Base-by-base conservation (phyloP, 169 alveolate genomes). In the Plasmodium gaboni region DNA sequence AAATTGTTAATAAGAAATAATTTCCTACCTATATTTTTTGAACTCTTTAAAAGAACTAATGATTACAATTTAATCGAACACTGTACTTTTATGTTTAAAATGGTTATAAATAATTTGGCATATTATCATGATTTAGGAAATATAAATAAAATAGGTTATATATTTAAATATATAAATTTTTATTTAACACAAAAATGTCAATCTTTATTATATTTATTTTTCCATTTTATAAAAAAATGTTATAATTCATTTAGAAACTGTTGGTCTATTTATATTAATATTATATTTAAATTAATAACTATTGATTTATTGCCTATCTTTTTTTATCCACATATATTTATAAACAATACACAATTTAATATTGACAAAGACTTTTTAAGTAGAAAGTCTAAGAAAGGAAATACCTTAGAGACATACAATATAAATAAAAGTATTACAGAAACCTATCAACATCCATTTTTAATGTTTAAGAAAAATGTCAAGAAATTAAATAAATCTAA, bases 101-200 rank as follows among this genome's bases (percentile, higher is more conserved):
- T 70, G 87, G 26, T 74, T 28, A 71, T 86, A 86, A 69, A 71
- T 26, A 86, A 70, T 86, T 69, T 86, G 15, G 32, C 92, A 12
- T 71, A 57, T 53, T 86, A 86, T 22, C 50, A 86, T 38, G 92
- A 86, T 86, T 17, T 86, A 26, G 74, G 28, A 46, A 86, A 71
- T 50, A 57, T 86, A 24, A 86, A 86, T 38, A 86, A 71, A 50
- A 19, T 86, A 15, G 70, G 86, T 28, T 86, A 86, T 38, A 71
- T 86, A 48, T 86, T 86, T 72, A 69, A 63, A 71, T 71, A 86
- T 42, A 53, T 86, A 53, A 86, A 86, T 71, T 86, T 86, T 42
- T 70, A 59, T 86, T 60, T 86, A 73, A 70, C 92, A 15, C 92
- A 86, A 26, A 86, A 86, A 70, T 59, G 87, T 1, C 92, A 86